These are phyloP conservation scores for Ogataea populi-albae DNA, from an alignment of 805 yeast genomes.

Conservation along the genomic window DNA sequence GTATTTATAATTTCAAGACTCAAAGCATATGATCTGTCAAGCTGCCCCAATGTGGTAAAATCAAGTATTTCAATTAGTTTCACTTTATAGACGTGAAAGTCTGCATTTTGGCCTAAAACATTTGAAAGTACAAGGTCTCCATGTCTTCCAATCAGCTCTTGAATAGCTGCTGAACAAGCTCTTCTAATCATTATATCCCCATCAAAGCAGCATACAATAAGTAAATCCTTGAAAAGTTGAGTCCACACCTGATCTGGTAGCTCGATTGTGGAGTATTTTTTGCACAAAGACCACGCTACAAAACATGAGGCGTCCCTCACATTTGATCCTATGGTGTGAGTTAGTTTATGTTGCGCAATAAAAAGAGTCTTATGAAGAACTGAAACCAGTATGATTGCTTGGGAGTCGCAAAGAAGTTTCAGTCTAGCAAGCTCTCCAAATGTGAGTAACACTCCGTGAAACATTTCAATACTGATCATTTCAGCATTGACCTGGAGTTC, in stretches of 20 bases:
- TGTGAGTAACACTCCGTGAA: conserved; percentile 58
- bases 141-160: conserved; percentile 79
- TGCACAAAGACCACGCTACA: conserved; percentile 73
- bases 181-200: conserved; percentile 70
- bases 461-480: conserved; percentile 38
- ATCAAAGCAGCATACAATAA: conserved; percentile 63
- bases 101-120: conserved; percentile 3
- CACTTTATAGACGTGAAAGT: conserved; percentile 39
- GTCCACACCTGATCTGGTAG: conserved; percentile 18
- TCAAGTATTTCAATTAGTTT: conserved; percentile 59
- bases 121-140: conserved; percentile 40
- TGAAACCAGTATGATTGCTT: conserved; percentile 29
- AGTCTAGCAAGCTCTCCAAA: conserved; percentile 46
- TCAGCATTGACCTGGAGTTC: conserved; percentile 27
- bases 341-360: conserved; percentile 54
- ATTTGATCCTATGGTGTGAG: conserved; percentile 58
- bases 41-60: conserved; percentile 44
- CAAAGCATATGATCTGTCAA: conserved; percentile 36
- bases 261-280: conserved; percentile 32
- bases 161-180: conserved; percentile 83
- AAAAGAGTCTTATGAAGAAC: conserved; percentile 48
- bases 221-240: conserved; percentile 36
- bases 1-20: conserved; percentile 12
- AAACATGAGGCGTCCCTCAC: conserved; percentile 85
- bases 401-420: conserved; percentile 15